Base-by-base conservation (phyloP, 2,329 filamentous ascomycete genomes). In the Cercospora janseana region DNA sequence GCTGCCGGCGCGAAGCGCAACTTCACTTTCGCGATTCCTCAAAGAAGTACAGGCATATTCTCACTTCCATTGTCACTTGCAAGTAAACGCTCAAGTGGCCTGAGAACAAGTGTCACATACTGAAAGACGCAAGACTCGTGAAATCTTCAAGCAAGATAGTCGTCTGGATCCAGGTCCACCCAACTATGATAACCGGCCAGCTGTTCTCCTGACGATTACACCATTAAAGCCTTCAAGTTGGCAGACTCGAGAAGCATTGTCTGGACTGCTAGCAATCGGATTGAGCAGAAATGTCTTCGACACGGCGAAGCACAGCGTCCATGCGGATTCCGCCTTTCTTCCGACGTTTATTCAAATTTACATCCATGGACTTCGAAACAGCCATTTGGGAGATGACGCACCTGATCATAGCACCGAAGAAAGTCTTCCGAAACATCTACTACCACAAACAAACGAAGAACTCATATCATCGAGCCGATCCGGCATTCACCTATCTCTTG, bases 301-400 rank as follows among this genome's bases (percentile, higher is more conserved):
- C 59, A 18, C 60, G 61, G 31, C 71, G 71, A 56, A 73, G 20
- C 47, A 78, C 26, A 4, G 40, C 46, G 70, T 24, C 4, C 53
- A 68, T 82, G 62, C 77, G 79, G 37, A 80, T 84, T 75, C 81
- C 82, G 57, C 79, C 80, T 59, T 84, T 85, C 75, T 84, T 85
- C 72, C 82, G 82, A 63, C 76, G 81, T 51, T 70, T 86, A 42
- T 85, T 86, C 76, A 86, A 86, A 67, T 86, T 86, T 63, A 82
- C 82, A 8, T 82, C 85, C 60, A 86, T 86, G 83, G 83, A 86
- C 72, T 86, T 86, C 65, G 83, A 86, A 65, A 84, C 85, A 75
- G 65, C 83, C 15, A 79, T 85, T 59, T 86, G 83, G 83, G 83
- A 86, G 67, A 86, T 86, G 79, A 83, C 80, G 55, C 80, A 78